phyloP scores from a whole-genome alignment of 2,329 filamentous ascomycete genomes.

The Graphium sp. region DNA sequence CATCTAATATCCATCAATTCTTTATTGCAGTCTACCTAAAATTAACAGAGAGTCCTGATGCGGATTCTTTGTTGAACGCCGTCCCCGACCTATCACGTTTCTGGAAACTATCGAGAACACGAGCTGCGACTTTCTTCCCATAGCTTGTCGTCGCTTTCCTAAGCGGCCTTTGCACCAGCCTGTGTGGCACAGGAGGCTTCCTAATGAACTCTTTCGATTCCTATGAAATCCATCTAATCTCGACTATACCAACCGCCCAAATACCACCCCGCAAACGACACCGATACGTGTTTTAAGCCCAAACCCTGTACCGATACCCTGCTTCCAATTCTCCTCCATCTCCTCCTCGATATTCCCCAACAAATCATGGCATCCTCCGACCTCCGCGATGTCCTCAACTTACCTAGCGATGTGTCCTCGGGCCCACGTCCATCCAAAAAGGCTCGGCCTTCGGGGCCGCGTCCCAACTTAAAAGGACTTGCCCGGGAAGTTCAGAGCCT shows the following conservation, averaged over 20 bases:
- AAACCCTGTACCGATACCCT: too few species aligned
- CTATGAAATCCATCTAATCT: too few species aligned
- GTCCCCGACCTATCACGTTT: conserved; percentile 5
- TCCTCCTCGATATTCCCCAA: not conserved
- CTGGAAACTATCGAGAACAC: conserved; percentile 3
- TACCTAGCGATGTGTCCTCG: conserved; percentile 42
- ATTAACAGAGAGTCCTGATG: too few species aligned
- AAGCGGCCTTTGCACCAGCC: too few species aligned
- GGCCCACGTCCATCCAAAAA: conserved; percentile 52
- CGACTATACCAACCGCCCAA: too few species aligned
- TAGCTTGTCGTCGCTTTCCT: conserved; percentile 1
- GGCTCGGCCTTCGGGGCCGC: conserved; percentile 47
- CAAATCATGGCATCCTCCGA: conserved; percentile 55
- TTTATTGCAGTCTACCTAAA: too few species aligned
- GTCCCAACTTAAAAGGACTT: conserved; percentile 43
- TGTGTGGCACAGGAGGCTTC: too few species aligned
- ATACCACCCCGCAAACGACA: too few species aligned
- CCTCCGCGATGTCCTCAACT: conserved; percentile 75
- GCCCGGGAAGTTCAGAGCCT: conserved; percentile 50
- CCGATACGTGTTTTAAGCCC: too few species aligned
- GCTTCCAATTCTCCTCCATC: conserved; percentile 1
- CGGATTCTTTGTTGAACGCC: too few species aligned
- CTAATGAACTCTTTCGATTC: too few species aligned
- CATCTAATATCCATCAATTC: too few species aligned
- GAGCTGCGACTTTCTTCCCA: conserved; percentile 1